Evolutionary conservation across 768 basidiomycete species (phyloP), one percentile per base, ranked within the genome.

Genomic region (Xerocomus potaroensis): DNA sequence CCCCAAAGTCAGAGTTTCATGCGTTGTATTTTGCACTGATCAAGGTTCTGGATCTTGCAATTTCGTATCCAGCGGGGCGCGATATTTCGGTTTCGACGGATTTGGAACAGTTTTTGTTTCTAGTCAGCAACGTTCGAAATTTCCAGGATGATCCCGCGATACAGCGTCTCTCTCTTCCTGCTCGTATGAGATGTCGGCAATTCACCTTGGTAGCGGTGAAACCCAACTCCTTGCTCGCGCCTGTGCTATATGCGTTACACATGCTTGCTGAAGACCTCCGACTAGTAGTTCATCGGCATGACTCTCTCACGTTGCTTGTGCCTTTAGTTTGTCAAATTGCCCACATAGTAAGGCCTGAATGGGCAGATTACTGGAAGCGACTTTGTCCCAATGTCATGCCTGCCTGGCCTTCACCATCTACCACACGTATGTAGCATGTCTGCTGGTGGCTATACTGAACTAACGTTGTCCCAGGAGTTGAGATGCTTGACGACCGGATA

Each of bases 341-440:
- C 44, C 59, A 75, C 19, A 69, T 78, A 12, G 76, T 89, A 14
- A 79, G 87, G 16, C 81, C 83, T 0, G 91, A 91, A 59, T 95
- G 92, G 93, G 80, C 80, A 6, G 91, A 96, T 66, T 93, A 93
- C 60, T 95, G 92, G 93, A 84, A 85, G 58, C 77, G 91, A 11
- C 68, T 91, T 33, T 81, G 81, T 55, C 87, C 91, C 4, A 75
- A 78, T 36, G 74, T 75, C 22, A 69, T 76, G 53, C 66, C 69
- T n/a, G 62, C 65, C 23, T 88, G 88, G 89, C 79, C 80, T 2
- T 70, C 74, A 2, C 67, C 75, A 14, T 59, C 66, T 3, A 69
- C 64, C 29, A 57, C 70, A 43, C 56, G 59, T 62, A 22, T 43
- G 50, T 47, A 11, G 9, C 26, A n/a, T 19, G 18, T 37, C 40